Evolutionary conservation across 2,329 filamentous ascomycete genomes (phyloP), one percentile per base, ranked within the genome.

Genomic region (Clarireedia paspali): DNA sequence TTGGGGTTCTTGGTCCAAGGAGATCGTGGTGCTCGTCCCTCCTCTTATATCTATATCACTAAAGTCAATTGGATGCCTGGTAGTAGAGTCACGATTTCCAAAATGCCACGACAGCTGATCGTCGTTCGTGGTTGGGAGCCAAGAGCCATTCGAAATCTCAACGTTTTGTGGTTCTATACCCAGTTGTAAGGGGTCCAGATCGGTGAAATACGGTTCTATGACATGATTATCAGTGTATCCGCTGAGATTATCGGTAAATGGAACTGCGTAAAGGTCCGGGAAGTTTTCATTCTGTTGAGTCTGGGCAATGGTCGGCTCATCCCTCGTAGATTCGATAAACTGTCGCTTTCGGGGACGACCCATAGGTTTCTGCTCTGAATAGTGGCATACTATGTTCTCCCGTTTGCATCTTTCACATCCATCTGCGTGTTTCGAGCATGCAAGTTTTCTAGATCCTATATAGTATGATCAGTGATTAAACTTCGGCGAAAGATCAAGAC

Each of bases 311-410:
- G 27, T 15, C 15, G 46, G 56, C 24, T 61, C 57, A 12, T 63
- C 61, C 44, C 49, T 55, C 15, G 55, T 27, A n/a, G 59, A 57
- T 49, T 69, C 65, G 34, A 65, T 61, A 49, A 66, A 68, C 39
- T 71, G 75, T 56, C 80, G 74, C 70, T 86, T 86, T 55, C 82
- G 73, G 23, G 83, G 83, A 44, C 83, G 74, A 4, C 83, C 83
- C 83, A 86, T 86, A 42, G 73, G 80, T 69, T 86, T 86, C 66
- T 85, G 83, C 12, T 76, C 72, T 6, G 82, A 85, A 69, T 85
- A 87, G 60, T 81, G 73, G 64, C 83, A 87, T 44, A 58, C 55
- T 44, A 84, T 77, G 56, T 74, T 75, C 62, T 86, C 83, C 55
- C 74, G 75, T 54, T 71, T 74, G 65, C 83, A 87, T 56, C 83